Conservation (phyloP, 164 flowering plant species). For the Stephania cephalantha region DNA sequence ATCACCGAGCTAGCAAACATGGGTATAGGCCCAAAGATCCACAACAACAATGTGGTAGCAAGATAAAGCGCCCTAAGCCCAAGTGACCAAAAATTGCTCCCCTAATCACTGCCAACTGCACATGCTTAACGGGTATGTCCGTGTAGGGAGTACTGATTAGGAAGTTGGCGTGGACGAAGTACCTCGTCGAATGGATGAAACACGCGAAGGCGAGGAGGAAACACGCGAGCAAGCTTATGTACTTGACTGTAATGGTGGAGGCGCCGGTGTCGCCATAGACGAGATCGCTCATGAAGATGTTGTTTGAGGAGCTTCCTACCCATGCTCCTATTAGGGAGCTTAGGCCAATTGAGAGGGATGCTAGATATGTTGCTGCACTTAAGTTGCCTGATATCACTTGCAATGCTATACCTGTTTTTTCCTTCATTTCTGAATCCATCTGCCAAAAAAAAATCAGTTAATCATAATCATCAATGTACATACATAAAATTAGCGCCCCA, state of each 20-base stretch:
- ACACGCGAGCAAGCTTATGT: conserved; percentile 40
- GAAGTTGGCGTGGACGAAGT: conserved; percentile 50
- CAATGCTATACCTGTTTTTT: conserved; percentile 29
- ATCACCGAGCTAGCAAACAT: conserved; percentile 38
- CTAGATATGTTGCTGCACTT: conserved; percentile 47
- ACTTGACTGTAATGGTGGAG: conserved; percentile 40
- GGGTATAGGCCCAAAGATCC: conserved; percentile 62
- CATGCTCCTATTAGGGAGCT: conserved; percentile 67
- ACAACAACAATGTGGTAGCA: conserved; percentile 36
- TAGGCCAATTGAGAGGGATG: conserved; percentile 42
- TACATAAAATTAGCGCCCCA: no score
- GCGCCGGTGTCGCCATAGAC: conserved; percentile 50
- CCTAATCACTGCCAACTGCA: conserved; percentile 37
- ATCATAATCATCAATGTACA: no score
- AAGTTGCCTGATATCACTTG: conserved; percentile 37
- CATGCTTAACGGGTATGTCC: conserved; percentile 37
- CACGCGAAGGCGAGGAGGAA: conserved; percentile 56
- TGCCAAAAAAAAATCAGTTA: background rate
- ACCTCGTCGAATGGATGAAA: conserved; percentile 48
- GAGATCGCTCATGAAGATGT: conserved; percentile 25
- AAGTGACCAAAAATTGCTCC: conserved; percentile 44
- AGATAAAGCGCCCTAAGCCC: conserved; percentile 57
- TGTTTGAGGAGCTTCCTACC: conserved; percentile 41
- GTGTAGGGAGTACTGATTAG: conserved; percentile 54
- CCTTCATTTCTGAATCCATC: conserved; percentile 19